Base-by-base conservation (phyloP, 2,329 filamentous ascomycete species). In the Alternaria ventricosa region DNA sequence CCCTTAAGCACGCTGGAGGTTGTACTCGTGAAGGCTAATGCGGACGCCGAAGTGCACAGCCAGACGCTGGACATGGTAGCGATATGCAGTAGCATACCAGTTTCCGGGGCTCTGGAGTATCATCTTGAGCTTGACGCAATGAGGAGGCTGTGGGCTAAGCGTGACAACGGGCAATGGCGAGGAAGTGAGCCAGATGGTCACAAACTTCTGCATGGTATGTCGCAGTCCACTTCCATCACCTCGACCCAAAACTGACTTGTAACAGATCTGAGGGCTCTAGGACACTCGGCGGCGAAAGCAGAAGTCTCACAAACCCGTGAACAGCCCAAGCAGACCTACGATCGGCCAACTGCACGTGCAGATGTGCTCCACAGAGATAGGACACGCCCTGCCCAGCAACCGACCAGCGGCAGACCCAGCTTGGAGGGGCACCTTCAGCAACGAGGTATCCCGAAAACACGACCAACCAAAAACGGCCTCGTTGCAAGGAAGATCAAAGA, bases 141-240 rank as follows among this genome's bases (percentile, higher is more conserved):
- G 43, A 64, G 65, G 22, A 61, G 65, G n/a, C 49, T 70, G 1
- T 75, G 72, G 71, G 72, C 72, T 11, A 74, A 63, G 18, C 72
- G 72, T 30, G 54, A 66, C 20, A 58, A 63, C 20, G 71, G 70
- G 36, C 58, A 45, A 23, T 75, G 73, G 73, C 51, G 66, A 45
- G 72, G 71, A 1, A 61, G 67, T 44, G 72, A 73, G 58, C 73
- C 73, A 11, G 70, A 74, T 49, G 72, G 68, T 1, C 45, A 49
- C 6, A 67, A 61, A 28, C 63, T 75, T n/a, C 58, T 75, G 23
- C 53, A 68, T 25, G 71, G 73, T 74, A 66, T 7, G 69, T 44
- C 20, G 11, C 11, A 15, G 22, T 10, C 12, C 13, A 30, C 13
- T 3, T 3, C 28, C 4, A 2, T 55, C 53, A 6, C 13, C 33